These are phyloP conservation scores for Cerioporus squamosus DNA, from an alignment of 1,284 basidiomycete genomes.

Conservation along the genomic window DNA sequence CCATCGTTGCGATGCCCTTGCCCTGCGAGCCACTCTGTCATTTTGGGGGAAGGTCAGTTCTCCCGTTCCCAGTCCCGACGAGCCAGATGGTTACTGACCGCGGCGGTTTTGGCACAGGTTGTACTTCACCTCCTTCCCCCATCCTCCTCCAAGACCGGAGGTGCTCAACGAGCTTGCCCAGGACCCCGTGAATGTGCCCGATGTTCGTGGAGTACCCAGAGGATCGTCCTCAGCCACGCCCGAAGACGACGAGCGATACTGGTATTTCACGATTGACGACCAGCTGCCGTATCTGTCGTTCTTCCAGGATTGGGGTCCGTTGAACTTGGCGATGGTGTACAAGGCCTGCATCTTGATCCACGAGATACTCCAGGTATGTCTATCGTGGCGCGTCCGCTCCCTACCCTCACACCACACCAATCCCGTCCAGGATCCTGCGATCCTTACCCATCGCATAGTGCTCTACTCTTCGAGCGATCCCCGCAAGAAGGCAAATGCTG, in stretches of 20 bases:
- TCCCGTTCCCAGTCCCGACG: conserved; percentile 12
- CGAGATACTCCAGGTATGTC: conserved; percentile 79
- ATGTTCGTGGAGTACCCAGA: conserved; percentile 59
- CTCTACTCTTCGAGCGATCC: conserved; percentile 90
- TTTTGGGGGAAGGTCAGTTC: conserved; percentile 69
- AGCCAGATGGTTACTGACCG: conserved; percentile 15
- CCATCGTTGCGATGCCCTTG: conserved; percentile 34
- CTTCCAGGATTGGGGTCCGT: conserved; percentile 93
- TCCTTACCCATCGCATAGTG: conserved; percentile 75
- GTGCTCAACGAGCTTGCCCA: conserved; percentile 60
- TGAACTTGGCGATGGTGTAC: conserved; percentile 92
- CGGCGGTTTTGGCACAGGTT: conserved; percentile 50
- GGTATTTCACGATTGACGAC: conserved; percentile 90
- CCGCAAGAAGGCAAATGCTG: conserved; percentile 91
- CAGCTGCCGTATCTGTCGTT: conserved; percentile 93
- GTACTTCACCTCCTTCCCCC: conserved; percentile 81
- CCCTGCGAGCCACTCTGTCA: conserved; percentile 76
- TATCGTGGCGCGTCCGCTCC: conserved; percentile 16
- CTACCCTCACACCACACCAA: conserved; percentile 16
- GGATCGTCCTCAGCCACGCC: conserved; percentile 63
- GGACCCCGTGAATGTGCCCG: conserved; percentile 56
- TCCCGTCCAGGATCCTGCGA: conserved; percentile 63
- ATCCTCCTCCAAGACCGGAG: conserved; percentile 67
- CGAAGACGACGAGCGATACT: conserved; percentile 74
- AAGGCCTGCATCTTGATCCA: conserved; percentile 94